Conservation (phyloP, 331 rosid genomes). For the Rosa hybrid region DNA sequence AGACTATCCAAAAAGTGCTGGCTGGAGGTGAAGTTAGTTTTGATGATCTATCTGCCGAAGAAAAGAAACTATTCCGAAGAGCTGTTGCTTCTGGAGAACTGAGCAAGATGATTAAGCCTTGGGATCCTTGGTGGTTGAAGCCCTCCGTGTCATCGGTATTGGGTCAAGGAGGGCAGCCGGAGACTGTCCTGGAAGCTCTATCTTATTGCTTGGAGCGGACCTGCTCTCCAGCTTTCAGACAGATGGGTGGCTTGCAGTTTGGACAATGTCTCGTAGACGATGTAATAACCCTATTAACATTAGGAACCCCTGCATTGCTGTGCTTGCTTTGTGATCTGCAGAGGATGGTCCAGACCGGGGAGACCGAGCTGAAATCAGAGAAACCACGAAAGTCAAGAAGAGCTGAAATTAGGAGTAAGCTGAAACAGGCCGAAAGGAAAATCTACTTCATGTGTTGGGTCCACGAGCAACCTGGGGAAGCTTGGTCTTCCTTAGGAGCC, state of each 20-base stretch:
- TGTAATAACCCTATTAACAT: conserved; percentile 45
- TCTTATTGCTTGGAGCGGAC: conserved; percentile 73
- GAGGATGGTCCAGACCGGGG: conserved; percentile 65
- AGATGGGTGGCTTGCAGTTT: conserved; percentile 69
- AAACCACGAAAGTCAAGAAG: conserved; percentile 38
- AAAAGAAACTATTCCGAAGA: conserved; percentile 74
- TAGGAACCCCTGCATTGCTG: conserved; percentile 61
- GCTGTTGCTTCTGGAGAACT: conserved; percentile 85
- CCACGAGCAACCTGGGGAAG: conserved; percentile 75
- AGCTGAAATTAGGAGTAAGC: conserved; percentile 51
- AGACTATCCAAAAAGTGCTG: conserved; percentile 52
- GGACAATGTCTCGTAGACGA: conserved; percentile 66
- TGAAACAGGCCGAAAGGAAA: conserved; percentile 77
- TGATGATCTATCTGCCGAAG: conserved; percentile 77
- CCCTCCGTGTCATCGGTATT: conserved; percentile 72
- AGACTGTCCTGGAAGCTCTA: conserved; percentile 64
- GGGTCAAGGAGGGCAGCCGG: conserved; percentile 75
- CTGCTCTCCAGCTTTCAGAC: conserved; percentile 71
- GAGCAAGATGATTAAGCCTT: conserved; percentile 88
- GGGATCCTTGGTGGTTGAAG: conserved; percentile 96
- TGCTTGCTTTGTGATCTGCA: conserved; percentile 64
- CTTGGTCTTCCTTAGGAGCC: conserved; percentile 71
- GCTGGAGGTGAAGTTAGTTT: conserved; percentile 72
- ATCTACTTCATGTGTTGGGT: conserved; percentile 91
- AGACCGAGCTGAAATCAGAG: conserved; percentile 54